Evolutionary conservation across 176 grass and related monocot genomes (phyloP), one percentile per base, ranked within the genome.

Genomic region (Metroxylon sagu): DNA sequence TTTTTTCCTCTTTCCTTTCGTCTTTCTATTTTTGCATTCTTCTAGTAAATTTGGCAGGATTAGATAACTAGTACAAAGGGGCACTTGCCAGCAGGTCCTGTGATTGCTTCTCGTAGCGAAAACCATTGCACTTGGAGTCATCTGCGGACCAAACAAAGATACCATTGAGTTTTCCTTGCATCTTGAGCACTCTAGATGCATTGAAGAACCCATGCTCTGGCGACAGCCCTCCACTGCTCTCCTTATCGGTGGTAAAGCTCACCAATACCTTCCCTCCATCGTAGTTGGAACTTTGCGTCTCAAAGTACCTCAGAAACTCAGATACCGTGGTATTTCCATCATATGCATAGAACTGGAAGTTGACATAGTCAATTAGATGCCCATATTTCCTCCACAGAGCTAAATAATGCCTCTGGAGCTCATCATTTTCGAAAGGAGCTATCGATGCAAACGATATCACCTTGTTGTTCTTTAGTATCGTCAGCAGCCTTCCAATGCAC

Each of bases 261-360:
- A 16, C 65, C 18, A 67, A 8, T 3, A 54, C 14, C 28, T 31
- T 67, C 0, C 65, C 65, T 15, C 50, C 65, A 5, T 27, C 6
- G 26, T 67, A 67, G 51, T 67, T 66, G 63, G 49, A 52, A 4
- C 51, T 19, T 26, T 54, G 64, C 3, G 4, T 26, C 3, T 67
- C 64, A 51, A 30, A 67, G 51, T 67, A 21, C 3, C 64, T 14
- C 50, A 67, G 25, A 27, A 67, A 67, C 64, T 67, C 16, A 16
- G 51, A 19, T 3, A 67, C 51, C 25, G 64, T 67, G 17, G 64
- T 67, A 26, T 5, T 35, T 17, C 3, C 51, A 27, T 26, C 49
- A 27, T 54, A 67, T 2, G 64, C 64, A 27, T 67, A 67, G 64
- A 53, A 67, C 64, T 67, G 64, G 51, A 67, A 67, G 26, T 67